Base-by-base conservation (phyloP, 2,329 filamentous ascomycete genomes). In the Aspergillus candidus region DNA sequence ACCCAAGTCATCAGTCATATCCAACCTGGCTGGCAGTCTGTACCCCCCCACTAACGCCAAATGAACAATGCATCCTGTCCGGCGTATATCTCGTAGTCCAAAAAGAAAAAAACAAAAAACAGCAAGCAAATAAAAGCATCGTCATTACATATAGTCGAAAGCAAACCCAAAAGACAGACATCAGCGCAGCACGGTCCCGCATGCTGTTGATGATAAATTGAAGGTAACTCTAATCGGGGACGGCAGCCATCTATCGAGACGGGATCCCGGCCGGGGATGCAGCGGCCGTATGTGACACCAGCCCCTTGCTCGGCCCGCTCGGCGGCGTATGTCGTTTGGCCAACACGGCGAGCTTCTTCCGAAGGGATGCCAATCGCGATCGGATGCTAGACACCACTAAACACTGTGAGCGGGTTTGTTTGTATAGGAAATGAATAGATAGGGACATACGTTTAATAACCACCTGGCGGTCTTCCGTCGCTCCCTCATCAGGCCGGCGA, bases 371-470 rank as follows among this genome's bases (percentile, higher is more conserved):
- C 31, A 76, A 62, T 32, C 74, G 72, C 44, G 60, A 60, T 30
- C 72, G 72, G 57, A 76, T 75, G 49, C 72, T 72, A 14, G 68
- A 62, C 7, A 75, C 71, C 52, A 75, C 71, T 74, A 38, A 29
- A 18, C 13, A 47, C 8, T 29, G 69, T 52, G 69, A 56, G 44
- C 17, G 11, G 37, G 22, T 36, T 22, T 35, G 27, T 29, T 10
- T n/a, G 6, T 29, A 44, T 34, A 30, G 30, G 27, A 31, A 39
- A 18, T 22, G 22, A 40, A 35, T 13, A 32, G 14, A 6, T 17
- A 6, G 14, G 32, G 8, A 39, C 35, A 22, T 58, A 76, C 73
- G 58, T 51, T 74, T 75, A 41, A 66, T 59, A n/a, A 76, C 69
- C 12, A 71, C 66, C 47, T 73, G 67, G 41, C 71, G 67, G 47